Conservation (phyloP, 1,284 basidiomycete genomes). For the Tylopilus sp. region DNA sequence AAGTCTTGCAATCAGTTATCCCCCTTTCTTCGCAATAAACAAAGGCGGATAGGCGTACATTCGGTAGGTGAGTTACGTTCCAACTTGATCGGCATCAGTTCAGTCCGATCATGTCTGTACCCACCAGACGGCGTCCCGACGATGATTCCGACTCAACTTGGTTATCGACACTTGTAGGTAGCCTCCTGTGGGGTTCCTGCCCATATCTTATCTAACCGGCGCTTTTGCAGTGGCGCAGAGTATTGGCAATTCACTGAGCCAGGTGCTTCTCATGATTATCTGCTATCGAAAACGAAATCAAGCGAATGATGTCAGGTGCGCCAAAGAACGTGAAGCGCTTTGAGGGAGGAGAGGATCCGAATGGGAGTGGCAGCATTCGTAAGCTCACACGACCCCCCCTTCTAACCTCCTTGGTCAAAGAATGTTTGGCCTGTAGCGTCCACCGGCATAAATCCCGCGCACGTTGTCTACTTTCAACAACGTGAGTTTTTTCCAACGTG, state of each 20-base stretch:
- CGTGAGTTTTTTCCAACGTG: slow-evolving; percentile 26
- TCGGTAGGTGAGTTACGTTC: slow-evolving; percentile 32
- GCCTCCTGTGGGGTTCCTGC: background rate
- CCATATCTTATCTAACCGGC: background rate
- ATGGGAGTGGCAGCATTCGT: slow-evolving; percentile 43
- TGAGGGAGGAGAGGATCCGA: slow-evolving; percentile 38
- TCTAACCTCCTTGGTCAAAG: background rate
- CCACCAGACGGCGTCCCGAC: slow-evolving; percentile 44
- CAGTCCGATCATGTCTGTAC: background rate
- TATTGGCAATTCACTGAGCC: slow-evolving; percentile 45
- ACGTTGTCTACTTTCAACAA: slow-evolving; percentile 43
- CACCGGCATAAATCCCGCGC: slow-evolving; percentile 41
- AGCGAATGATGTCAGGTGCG: slow-evolving; percentile 19
- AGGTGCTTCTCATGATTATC: slow-evolving; percentile 19
- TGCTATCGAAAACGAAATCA: slow-evolving; percentile 8
- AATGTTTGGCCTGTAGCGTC: slow-evolving; percentile 29
- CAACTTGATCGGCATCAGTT: background rate
- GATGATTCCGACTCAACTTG: slow-evolving; percentile 36
- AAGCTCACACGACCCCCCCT: slow-evolving; percentile 9
- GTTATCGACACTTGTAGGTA: slow-evolving; percentile 44
- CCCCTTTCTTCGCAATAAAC: background rate
- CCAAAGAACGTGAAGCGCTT: slow-evolving; percentile 37
- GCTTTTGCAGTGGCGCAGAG: slow-evolving; percentile 36
- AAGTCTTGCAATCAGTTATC: slow-evolving; percentile 5
- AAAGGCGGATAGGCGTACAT: slow-evolving; percentile 35